These are phyloP conservation scores for Centella asiatica DNA, from an alignment of 129 eudicot species.

Conservation along the genomic window DNA sequence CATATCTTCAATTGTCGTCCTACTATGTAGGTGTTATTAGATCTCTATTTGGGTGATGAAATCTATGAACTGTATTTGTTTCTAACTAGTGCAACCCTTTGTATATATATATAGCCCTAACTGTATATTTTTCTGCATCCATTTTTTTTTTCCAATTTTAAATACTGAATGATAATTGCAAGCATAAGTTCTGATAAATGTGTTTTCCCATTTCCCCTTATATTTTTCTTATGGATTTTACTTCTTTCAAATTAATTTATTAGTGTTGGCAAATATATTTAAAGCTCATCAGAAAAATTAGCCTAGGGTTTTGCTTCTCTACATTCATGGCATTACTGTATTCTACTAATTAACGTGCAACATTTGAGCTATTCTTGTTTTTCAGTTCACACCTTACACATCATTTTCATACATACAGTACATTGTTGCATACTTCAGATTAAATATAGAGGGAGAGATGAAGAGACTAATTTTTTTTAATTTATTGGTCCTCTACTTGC, in stretches of 20 bases:
- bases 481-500: too few species aligned
- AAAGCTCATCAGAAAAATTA: neutral
- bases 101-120: neutral
- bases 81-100: neutral
- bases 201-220: neutral
- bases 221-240: neutral
- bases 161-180: neutral
- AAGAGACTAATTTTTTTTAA: too few species aligned
- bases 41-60: neutral
- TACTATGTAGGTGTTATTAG: neutral
- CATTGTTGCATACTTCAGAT: too few species aligned
- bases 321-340: neutral
- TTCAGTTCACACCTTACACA: neutral
- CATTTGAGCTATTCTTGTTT: neutral
- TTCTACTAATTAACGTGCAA: neutral
- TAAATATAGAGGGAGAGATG: too few species aligned
- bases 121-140: neutral
- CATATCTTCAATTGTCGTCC: neutral
- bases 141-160: neutral
- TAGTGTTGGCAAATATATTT: neutral
- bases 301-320: neutral
- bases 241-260: neutral
- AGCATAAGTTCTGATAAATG: neutral
- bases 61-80: slow-evolving; percentile 3
- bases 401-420: neutral